Base-by-base conservation (phyloP, 352 stramenopile species). In the Pythium periplocum region DNA sequence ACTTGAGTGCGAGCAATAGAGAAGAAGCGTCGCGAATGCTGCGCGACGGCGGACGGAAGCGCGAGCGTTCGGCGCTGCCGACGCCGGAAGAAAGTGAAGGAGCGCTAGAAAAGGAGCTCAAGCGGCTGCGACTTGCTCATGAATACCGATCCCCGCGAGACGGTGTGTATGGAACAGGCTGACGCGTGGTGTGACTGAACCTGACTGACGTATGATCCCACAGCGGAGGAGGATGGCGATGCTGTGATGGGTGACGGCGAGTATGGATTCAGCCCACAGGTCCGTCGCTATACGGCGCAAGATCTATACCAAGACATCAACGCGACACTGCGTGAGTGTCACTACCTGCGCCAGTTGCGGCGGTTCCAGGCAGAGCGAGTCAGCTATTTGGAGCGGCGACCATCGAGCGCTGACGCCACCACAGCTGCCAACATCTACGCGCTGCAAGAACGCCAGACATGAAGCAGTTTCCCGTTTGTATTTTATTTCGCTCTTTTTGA, bases 291-390 rank as follows among this genome's bases (percentile, higher is more conserved):
- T 17, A 39, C 36, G 48, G 6, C 17, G 48, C 33, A 31, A 35
- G 30, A 33, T 9, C 5, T 35, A 5, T 92, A 90, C 62, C 53
- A 64, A 0, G 55, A 70, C 33, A 73, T 72, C 36, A 92, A 92
- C 55, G 53, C 69, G 4, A 68, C 87, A 62, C 66, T 92, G 39
- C 62, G 75, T 36, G 75, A 92, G 59, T 81, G 84, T 41, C 82
- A 92, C 53, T 90, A 82, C 53, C 47, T 90, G 53, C 82, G 82
- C 6, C 82, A 92, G 52, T 53, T 88, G 51, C 77, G 82, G 44
- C 78, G 74, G 53, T 90, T 87, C 55, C 80, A 90, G 57, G 72
- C 77, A 2, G 77, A 87, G 58, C 74, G 73, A 10, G 62, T 73
- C 39, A 76, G 55, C 37, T 80, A 76, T 58, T 57, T 82, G 12